These are phyloP conservation scores for Ophiobolus disseminans DNA, from an alignment of 2,329 filamentous ascomycete genomes.

Conservation along the genomic window DNA sequence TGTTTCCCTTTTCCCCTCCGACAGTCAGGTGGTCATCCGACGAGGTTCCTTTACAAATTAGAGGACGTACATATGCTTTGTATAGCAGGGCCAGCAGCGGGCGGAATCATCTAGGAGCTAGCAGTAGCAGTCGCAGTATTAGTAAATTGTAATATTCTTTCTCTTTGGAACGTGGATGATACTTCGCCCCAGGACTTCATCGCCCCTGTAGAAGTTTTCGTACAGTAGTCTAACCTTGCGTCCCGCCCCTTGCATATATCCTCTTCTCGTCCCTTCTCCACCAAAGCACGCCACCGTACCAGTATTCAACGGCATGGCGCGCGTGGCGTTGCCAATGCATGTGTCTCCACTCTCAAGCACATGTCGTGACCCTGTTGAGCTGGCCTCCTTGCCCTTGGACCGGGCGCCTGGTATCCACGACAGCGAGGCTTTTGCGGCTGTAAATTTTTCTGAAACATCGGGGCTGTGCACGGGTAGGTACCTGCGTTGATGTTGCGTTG, in stretches of 20 bases:
- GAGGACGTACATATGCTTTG: slow-evolving; percentile 21
- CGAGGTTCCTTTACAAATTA: background rate
- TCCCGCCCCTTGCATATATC: no score
- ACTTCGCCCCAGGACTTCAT: no score
- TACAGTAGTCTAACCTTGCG: no score
- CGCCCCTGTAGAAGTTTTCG: no score
- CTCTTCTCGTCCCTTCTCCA: no score
- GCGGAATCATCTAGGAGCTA: slow-evolving; percentile 6
- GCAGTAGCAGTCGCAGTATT: no score
- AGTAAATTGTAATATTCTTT: slow-evolving; percentile 26
- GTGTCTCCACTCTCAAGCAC: background rate
- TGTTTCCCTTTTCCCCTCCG: background rate
- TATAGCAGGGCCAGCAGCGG: slow-evolving; percentile 12
- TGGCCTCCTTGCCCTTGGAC: background rate
- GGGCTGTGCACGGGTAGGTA: no score
- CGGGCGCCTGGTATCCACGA: slow-evolving; percentile 3
- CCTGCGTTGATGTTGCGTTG: background rate
- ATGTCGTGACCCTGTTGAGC: slow-evolving; percentile 13
- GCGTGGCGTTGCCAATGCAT: slow-evolving; percentile 10
- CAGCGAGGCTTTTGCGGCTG: background rate
- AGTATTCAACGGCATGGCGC: no score
- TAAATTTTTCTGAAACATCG: background rate
- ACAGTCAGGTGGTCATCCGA: background rate
- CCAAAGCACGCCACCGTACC: no score
- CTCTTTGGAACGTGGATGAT: no score